phyloP scores from a whole-genome alignment of 805 yeast species.

The Starmerella stigmatis region DNA sequence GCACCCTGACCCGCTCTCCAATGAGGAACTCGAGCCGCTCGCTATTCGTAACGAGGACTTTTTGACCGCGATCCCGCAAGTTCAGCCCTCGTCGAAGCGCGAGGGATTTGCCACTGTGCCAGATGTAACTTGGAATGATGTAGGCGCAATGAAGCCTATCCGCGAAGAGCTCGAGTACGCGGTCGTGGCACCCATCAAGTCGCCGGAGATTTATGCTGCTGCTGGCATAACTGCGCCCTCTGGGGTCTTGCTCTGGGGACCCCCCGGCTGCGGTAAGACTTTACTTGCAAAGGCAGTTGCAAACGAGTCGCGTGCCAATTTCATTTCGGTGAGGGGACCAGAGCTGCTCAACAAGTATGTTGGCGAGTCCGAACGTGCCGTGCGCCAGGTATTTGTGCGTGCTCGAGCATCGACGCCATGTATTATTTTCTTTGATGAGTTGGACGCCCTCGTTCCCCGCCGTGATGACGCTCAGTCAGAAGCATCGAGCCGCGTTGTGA shows the following conservation, averaged over 20 bases:
- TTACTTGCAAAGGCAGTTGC: slow-evolving; percentile 95
- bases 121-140: slow-evolving; percentile 90
- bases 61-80: slow-evolving; percentile 71
- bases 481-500: slow-evolving; percentile 85
- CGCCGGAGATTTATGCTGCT: slow-evolving; percentile 77
- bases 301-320: slow-evolving; percentile 90
- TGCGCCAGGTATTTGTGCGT: slow-evolving; percentile 82
- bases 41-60: slow-evolving; percentile 74
- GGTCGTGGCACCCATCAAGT: slow-evolving; percentile 88
- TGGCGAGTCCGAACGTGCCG: slow-evolving; percentile 91
- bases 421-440: slow-evolving; percentile 87
- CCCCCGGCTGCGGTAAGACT: slow-evolving; percentile 99
- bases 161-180: slow-evolving; percentile 93
- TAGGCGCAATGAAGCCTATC: slow-evolving; percentile 74
- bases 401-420: slow-evolving; percentile 92
- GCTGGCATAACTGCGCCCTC: slow-evolving; percentile 96
- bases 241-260: slow-evolving; percentile 97
- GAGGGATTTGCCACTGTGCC: slow-evolving; percentile 99
- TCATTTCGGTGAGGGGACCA: slow-evolving; percentile 92
- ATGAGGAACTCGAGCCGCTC: slow-evolving; percentile 63
- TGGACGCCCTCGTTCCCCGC: slow-evolving; percentile 91
- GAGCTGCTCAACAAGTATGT: slow-evolving; percentile 89
- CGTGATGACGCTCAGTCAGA: slow-evolving; percentile 84
- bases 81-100: slow-evolving; percentile 94
- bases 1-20: slow-evolving; percentile 72